Percentiles rank a stretch among this genome's conserved stretches.
These are phyloP conservation scores for Boehmeria nivea DNA, from an alignment of 306 rosid genomes.

Conservation along the genomic window DNA sequence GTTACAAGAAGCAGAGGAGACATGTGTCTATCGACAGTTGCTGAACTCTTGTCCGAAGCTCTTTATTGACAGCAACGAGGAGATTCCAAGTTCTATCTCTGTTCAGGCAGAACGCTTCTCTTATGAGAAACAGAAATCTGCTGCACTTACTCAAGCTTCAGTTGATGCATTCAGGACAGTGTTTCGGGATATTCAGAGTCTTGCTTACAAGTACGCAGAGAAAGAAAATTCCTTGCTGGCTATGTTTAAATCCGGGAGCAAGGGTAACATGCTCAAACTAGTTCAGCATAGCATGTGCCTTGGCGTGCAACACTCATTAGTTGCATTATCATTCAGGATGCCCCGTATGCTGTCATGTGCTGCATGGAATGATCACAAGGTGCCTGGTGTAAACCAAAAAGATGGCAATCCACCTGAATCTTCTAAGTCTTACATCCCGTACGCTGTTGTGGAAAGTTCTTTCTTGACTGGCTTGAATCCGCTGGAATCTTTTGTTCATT, in stretches of 20 bases:
- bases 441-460: conserved; percentile 73
- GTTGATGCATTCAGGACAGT: conserved; percentile 80
- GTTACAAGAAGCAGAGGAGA: conserved; percentile 66
- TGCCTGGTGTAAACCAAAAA: too few species aligned
- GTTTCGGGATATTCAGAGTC: conserved; percentile 66
- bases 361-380: conserved; percentile 73
- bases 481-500: conserved; percentile 86
- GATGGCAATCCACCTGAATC: conserved; percentile 33
- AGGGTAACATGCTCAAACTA: conserved; percentile 77
- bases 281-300: conserved; percentile 93
- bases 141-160: conserved; percentile 65
- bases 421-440: conserved; percentile 61
- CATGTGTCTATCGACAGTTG: conserved; percentile 60
- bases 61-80: too few species aligned
- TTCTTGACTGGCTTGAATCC: conserved; percentile 89
- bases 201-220: conserved; percentile 55
- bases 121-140: conserved; percentile 67
- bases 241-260: conserved; percentile 97
- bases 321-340: conserved; percentile 60
- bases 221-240: conserved; percentile 55
- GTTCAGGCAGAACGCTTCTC: conserved; percentile 43
- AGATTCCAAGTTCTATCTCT: conserved; percentile 25
- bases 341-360: conserved; percentile 74
- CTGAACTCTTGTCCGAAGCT: conserved; percentile 37
- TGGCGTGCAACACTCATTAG: conserved; percentile 85